These are phyloP conservation scores for Vicia sativa DNA, from an alignment of 306 rosid genomes.

Conservation along the genomic window DNA sequence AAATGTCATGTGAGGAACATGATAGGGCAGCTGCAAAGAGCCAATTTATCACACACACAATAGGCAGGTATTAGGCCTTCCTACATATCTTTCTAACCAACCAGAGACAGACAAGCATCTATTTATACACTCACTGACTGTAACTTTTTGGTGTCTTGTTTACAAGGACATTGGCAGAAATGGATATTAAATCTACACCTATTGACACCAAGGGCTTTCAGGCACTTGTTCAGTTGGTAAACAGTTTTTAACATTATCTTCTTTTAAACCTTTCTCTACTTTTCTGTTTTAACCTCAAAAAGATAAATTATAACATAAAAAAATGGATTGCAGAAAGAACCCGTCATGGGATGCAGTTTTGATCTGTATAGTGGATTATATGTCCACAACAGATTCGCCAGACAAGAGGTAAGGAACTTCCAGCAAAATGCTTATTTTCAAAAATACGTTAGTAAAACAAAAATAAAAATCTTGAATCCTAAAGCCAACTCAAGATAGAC, in stretches of 20 bases:
- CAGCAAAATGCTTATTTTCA: slow-evolving; percentile 7
- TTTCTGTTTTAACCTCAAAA: background rate
- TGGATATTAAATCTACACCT: slow-evolving; percentile 55
- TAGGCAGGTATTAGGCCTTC: slow-evolving; percentile 60
- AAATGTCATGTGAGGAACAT: slow-evolving; percentile 70
- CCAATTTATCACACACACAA: slow-evolving; percentile 68
- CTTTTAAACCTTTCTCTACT: background rate
- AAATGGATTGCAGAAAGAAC: slow-evolving; percentile 56
- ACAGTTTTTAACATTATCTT: background rate
- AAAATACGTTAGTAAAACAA: background rate
- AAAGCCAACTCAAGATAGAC: slow-evolving; percentile 13
- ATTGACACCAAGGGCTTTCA: slow-evolving; percentile 60
- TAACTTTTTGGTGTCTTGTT: slow-evolving; percentile 13
- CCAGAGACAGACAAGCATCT: background rate
- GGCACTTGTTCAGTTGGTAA: slow-evolving; percentile 61
- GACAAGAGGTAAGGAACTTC: slow-evolving; percentile 58
- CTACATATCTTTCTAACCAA: background rate
- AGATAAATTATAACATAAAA: background rate
- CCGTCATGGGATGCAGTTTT: slow-evolving; percentile 45
- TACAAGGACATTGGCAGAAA: slow-evolving; percentile 55
- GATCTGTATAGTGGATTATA: slow-evolving; percentile 64
- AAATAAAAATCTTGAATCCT: background rate
- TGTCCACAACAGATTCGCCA: slow-evolving; percentile 56
- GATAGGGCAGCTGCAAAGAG: slow-evolving; percentile 66
- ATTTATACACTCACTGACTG: background rate